Percentiles rank a stretch among this genome's conserved stretches.
phyloP scores from a whole-genome alignment of 495 filamentous ascomycete genomes.

The Penicillium dipodomyicola region DNA sequence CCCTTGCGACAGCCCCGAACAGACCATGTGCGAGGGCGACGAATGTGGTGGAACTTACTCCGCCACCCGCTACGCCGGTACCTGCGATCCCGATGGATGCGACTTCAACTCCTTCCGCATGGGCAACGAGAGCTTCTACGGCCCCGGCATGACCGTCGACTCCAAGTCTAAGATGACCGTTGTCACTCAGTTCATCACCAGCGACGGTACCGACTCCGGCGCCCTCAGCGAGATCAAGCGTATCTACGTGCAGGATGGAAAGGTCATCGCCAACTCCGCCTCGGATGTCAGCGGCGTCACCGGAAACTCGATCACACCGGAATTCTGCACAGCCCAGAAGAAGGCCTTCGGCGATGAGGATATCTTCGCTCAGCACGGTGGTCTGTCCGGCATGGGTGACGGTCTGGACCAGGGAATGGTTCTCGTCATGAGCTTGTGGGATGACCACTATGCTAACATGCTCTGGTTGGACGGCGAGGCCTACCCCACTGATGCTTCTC shows the following conservation, averaged over 20 bases:
- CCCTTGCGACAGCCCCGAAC: slow-evolving; percentile 55
- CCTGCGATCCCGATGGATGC: slow-evolving; percentile 75
- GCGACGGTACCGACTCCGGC: slow-evolving; percentile 53
- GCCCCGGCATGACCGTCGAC: slow-evolving; percentile 58
- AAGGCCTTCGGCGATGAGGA: slow-evolving; percentile 58
- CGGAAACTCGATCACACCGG: slow-evolving; percentile 56
- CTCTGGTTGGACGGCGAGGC: slow-evolving; percentile 70
- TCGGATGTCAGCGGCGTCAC: slow-evolving; percentile 52
- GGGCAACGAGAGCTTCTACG: slow-evolving; percentile 63
- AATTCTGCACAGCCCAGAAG: slow-evolving; percentile 62
- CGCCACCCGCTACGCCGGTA: slow-evolving; percentile 45
- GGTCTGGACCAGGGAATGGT: slow-evolving; percentile 61
- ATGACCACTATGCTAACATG: slow-evolving; percentile 71
- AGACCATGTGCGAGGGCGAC: slow-evolving; percentile 56
- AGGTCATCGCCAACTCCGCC: slow-evolving; percentile 57
- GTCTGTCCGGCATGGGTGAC: slow-evolving; percentile 53
- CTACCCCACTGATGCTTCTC: slow-evolving; percentile 57
- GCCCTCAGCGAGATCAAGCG: slow-evolving; percentile 62
- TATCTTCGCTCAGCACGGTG: slow-evolving; percentile 59
- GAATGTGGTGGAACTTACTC: slow-evolving; percentile 53
- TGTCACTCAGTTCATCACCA: slow-evolving; percentile 67
- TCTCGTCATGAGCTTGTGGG: slow-evolving; percentile 71
- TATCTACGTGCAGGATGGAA: slow-evolving; percentile 69
- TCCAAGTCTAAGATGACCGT: slow-evolving; percentile 63
- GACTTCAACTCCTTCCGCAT: slow-evolving; percentile 75